phyloP scores from a whole-genome alignment of 768 basidiomycete species.

The Hygrophoropsis aurantiaca region DNA sequence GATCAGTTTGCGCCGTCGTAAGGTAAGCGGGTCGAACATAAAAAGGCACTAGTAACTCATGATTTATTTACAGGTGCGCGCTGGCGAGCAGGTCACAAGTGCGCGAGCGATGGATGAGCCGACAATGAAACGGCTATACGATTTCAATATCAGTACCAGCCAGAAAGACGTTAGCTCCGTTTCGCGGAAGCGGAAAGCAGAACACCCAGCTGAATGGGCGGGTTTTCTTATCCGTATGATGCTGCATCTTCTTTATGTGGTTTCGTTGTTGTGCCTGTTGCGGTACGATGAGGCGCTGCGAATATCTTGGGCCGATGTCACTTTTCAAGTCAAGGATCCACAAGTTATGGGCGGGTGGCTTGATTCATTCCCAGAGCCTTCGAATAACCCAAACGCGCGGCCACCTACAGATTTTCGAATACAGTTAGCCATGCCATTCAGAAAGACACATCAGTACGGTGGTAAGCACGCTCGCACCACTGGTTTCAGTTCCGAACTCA shows the following conservation, averaged over 20 bases:
- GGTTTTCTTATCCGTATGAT: constrained; percentile 17
- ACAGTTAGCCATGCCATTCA: constrained; percentile 22
- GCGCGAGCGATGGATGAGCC: constrained; percentile 21
- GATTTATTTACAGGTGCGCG: constrained; percentile 8
- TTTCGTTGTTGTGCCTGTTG: constrained; percentile 20
- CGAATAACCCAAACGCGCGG: neutral
- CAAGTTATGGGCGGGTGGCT: neutral
- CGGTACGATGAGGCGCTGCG: constrained; percentile 21
- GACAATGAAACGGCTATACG: constrained; percentile 13
- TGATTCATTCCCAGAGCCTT: neutral
- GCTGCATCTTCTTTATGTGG: constrained; percentile 24
- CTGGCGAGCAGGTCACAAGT: constrained; percentile 19
- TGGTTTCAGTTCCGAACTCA: too few relatives aligned
- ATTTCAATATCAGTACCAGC: constrained; percentile 8
- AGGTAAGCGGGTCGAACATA: constrained; percentile 12
- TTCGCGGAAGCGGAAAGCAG: neutral
- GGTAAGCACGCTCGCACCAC: too few relatives aligned
- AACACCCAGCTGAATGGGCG: constrained; percentile 11
- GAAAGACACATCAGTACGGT: constrained; percentile 31
- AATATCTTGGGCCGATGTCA: constrained; percentile 16
- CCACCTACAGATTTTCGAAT: constrained; percentile 7
- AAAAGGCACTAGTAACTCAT: too few relatives aligned
- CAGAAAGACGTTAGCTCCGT: constrained; percentile 9
- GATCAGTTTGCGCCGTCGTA: constrained; percentile 19
- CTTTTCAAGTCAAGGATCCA: constrained; percentile 2